Percentiles rank a stretch among this genome's conserved stretches.
These are phyloP conservation scores for Teunomyces lycoperdinae DNA, from an alignment of 805 yeast species.

Conservation along the genomic window DNA sequence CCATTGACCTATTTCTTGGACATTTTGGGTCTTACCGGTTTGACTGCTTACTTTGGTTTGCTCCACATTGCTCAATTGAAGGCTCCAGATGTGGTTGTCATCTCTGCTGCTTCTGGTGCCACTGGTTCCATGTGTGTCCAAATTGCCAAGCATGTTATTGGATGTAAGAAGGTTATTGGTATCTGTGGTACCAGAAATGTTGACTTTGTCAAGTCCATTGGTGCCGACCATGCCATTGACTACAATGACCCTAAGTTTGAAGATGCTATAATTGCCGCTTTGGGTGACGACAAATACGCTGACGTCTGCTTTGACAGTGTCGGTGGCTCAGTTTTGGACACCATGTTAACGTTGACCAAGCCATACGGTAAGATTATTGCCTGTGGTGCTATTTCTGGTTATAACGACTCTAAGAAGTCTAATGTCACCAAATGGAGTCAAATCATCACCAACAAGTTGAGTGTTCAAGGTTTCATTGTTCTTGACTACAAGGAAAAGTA, in stretches of 20 bases:
- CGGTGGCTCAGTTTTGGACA: conserved; percentile 57
- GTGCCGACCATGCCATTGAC: conserved; percentile 53
- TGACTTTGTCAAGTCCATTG: conserved; percentile 50
- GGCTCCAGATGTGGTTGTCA: conserved; percentile 21
- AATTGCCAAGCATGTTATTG: conserved; percentile 50
- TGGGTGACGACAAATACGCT: conserved; percentile 45
- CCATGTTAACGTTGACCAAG: conserved; percentile 38
- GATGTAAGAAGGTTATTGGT: conserved; percentile 57
- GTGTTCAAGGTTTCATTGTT: conserved; percentile 52
- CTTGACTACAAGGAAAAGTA: conserved; percentile 40
- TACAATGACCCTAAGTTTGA: conserved; percentile 42
- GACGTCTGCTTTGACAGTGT: conserved; percentile 62
- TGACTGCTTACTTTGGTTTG: conserved; percentile 62
- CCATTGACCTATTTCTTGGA: conserved; percentile 12
- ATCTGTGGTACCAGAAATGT: conserved; percentile 58
- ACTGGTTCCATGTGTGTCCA: conserved; percentile 63
- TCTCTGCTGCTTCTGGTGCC: conserved; percentile 72
- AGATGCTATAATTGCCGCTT: conserved; percentile 22
- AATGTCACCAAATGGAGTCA: conserved; percentile 30
- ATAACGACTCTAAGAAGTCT: conserved; percentile 28
- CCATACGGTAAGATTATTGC: conserved; percentile 47
- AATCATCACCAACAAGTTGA: conserved; percentile 50
- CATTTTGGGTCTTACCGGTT: conserved; percentile 50
- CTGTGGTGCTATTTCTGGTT: conserved; percentile 63
- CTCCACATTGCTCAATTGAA: conserved; percentile 33